Percentiles rank a stretch among this genome's conserved stretches.
Conservation (phyloP, 1,139 yeast species). For the Suhomyces terraborum region DNA sequence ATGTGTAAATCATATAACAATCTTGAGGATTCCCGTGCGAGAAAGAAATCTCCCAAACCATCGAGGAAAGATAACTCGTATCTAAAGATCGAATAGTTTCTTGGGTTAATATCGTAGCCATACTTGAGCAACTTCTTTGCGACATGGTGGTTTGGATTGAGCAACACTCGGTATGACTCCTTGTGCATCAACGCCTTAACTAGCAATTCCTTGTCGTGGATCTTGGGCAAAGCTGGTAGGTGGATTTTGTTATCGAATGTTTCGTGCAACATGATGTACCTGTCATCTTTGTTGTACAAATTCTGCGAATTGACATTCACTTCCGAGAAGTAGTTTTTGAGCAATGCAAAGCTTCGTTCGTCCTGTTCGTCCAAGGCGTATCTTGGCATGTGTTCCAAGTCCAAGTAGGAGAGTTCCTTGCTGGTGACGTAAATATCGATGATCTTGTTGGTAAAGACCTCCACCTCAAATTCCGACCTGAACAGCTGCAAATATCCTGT, state of each 20-base stretch:
- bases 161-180: slow-evolving; percentile 39
- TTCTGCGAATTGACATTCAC: slow-evolving; percentile 25
- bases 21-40: slow-evolving; percentile 43
- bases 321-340: slow-evolving; percentile 26
- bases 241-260: slow-evolving; percentile 27
- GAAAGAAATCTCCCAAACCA: slow-evolving; percentile 47
- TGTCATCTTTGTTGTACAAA: slow-evolving; percentile 24
- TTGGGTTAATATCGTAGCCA: slow-evolving; percentile 22
- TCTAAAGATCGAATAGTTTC: slow-evolving; percentile 29
- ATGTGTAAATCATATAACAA: slow-evolving; percentile 34
- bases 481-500: slow-evolving; percentile 39
- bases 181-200: slow-evolving; percentile 45
- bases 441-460: slow-evolving; percentile 33
- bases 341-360: slow-evolving; percentile 16
- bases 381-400: slow-evolving; percentile 8
- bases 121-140: slow-evolving; percentile 24
- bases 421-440: slow-evolving; percentile 34
- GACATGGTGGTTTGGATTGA: slow-evolving; percentile 34
- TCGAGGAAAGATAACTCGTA: slow-evolving; percentile 46
- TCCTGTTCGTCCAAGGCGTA: slow-evolving; percentile 17
- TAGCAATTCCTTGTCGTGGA: slow-evolving; percentile 33
- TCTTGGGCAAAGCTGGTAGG: slow-evolving; percentile 41
- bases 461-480: slow-evolving; percentile 28
- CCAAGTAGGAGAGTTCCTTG: slow-evolving; percentile 17
- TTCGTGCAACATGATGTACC: slow-evolving; percentile 30